Evolutionary conservation across 1,139 yeast genomes (phyloP).

Genomic region (Sugiyamaella paludigena): DNA sequence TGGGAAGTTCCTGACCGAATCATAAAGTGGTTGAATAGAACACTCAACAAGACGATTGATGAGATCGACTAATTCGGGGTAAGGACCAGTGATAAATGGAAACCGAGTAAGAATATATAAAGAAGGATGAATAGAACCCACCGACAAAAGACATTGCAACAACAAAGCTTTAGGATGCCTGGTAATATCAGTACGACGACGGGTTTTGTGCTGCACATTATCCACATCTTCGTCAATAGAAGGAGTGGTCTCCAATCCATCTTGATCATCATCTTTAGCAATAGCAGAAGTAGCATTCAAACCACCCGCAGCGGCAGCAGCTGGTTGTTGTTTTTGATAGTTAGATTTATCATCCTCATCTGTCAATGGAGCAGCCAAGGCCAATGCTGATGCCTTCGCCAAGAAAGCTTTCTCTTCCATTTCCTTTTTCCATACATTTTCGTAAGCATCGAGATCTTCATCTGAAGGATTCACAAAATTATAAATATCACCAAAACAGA

Average conservation of each 20-base stretch:
- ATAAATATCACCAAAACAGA: constrained; percentile 63
- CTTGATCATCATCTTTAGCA: not conserved
- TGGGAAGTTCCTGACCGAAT: constrained; percentile 13
- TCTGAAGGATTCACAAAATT: constrained; percentile 51
- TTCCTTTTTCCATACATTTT: constrained; percentile 48
- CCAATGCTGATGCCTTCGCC: constrained; percentile 76
- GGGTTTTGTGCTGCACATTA: constrained; percentile 19
- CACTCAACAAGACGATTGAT: constrained; percentile 50
- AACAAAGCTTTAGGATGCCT: constrained; percentile 44
- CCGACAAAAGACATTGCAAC: constrained; percentile 53
- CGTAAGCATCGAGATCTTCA: constrained; percentile 44
- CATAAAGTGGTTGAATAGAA: constrained; percentile 53
- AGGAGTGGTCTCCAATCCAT: constrained; percentile 14
- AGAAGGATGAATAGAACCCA: constrained; percentile 66
- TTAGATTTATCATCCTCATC: constrained; percentile 44
- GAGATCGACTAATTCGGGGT: constrained; percentile 50
- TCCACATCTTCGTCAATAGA: not conserved
- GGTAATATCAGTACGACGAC: constrained; percentile 1
- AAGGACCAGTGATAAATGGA: constrained; percentile 62
- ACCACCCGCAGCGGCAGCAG: not conserved
- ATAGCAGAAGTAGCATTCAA: not conserved
- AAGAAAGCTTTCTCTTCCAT: constrained; percentile 60
- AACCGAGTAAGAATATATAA: constrained; percentile 57
- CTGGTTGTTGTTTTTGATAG: constrained; percentile 4
- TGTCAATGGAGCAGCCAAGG: constrained; percentile 80